phyloP scores from a whole-genome alignment of 1,139 yeast species.

The Tardiomyces depauwii region DNA sequence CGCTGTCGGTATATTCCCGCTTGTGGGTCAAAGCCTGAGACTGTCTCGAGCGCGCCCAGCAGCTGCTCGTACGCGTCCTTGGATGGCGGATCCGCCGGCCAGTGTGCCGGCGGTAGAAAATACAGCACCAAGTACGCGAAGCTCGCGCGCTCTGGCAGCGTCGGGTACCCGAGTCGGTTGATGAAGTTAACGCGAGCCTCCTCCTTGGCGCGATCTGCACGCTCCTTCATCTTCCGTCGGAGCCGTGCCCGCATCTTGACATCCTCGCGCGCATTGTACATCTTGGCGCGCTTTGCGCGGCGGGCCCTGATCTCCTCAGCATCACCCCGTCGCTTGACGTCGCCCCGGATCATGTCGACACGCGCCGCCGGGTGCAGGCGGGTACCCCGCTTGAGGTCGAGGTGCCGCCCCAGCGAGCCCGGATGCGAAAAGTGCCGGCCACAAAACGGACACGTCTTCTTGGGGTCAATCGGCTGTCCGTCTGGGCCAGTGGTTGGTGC shows the following conservation, averaged over 20 bases:
- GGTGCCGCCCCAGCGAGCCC: conserved; percentile 42
- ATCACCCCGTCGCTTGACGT: conserved; percentile 40
- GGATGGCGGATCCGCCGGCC: conserved; percentile 43
- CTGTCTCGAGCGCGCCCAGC: conserved; percentile 17
- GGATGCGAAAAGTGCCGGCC: conserved; percentile 39
- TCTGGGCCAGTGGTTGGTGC: too few species aligned
- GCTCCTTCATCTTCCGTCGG: conserved; percentile 30
- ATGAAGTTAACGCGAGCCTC: conserved; percentile 27
- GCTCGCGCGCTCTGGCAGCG: conserved; percentile 31
- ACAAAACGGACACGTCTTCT: conserved; percentile 36
- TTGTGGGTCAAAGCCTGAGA: conserved; percentile 3
- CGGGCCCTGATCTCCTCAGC: conserved; percentile 31
- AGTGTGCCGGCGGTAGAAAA: conserved; percentile 32
- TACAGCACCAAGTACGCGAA: conserved; percentile 37
- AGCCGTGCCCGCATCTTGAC: conserved; percentile 32
- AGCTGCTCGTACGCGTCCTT: conserved; percentile 27
- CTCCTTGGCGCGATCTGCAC: conserved; percentile 26
- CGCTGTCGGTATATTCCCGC: conserved; percentile 13
- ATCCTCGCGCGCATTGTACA: conserved; percentile 35
- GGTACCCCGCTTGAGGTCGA: conserved; percentile 38
- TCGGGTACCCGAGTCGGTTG: conserved; percentile 28
- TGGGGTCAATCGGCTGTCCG: conserved; percentile 6
- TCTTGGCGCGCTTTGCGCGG: conserved; percentile 29
- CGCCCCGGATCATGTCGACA: conserved; percentile 32
- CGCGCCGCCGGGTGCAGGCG: conserved; percentile 34